Evolutionary conservation across 106 monocot species (phyloP), one percentile per base, ranked within the genome.

Genomic region (Gastrodia elata): DNA sequence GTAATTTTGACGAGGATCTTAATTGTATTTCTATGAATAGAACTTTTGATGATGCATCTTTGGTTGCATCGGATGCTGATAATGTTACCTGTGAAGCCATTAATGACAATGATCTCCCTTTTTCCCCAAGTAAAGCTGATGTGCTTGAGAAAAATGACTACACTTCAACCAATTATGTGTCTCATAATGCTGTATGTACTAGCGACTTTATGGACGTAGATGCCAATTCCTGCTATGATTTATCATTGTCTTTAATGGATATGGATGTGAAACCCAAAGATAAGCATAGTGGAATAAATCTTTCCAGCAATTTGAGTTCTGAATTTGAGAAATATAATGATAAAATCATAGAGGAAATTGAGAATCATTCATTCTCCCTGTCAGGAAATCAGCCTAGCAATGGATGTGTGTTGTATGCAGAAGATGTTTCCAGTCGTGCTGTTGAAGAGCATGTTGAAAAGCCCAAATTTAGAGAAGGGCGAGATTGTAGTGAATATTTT

Each of bases 341-440:
- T 38, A 80, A 77, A 25, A 79, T 70, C 56, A 73, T 76, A n/a
- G 68, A 72, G 56, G 69, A 38, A 20, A 38, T 69, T 67, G 75
- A 78, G 77, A 64, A 37, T 68, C 38, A 78, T 74, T 75, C 75
- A 25, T 70, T 48, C 36, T 57, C 68, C 4, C 27, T 76, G 27
- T 72, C 70, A 27, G 75, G 68, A 30, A 77, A 75, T 65, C 67
- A 48, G 5, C 38, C 27, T 38, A 77, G 38, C 44, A 82, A 55
- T 82, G 77, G 33, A 42, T 9, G 65, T n/a, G 75, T 37, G 64
- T 33, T 64, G 20, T 77, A 71, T 69, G 39, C 44, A 27, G 57
- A 36, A 52, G 40, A 55, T 77, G 24, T 82, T 7, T 82, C 68
- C 71, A 42, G 46, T 30, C 33, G 56, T 37, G 68, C 30, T 46